Base-by-base conservation (phyloP, 2,329 filamentous ascomycete species). In the Coniochaeta pulveracea region DNA sequence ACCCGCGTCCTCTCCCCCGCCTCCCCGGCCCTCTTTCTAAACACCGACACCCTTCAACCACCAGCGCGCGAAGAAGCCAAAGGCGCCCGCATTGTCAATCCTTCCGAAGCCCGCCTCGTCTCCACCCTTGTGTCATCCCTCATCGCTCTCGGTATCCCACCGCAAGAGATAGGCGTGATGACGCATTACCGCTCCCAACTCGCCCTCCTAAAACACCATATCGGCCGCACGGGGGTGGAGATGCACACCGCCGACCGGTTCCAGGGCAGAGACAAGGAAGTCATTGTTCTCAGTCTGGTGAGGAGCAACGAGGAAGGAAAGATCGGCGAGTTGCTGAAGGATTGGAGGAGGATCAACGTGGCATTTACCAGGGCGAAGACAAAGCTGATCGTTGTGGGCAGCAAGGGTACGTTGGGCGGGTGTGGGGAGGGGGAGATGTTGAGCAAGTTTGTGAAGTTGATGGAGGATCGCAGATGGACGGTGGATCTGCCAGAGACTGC, bases 191-290 rank as follows among this genome's bases (percentile, higher is more conserved):
- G 91, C 37, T 88, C 83, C 5, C 91, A 98, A 55, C 74, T 98
- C 2, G 78, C 85, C 0, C 64, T 94, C 3, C 67, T 98, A 1
- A 83, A 84, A 42, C 75, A 88, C 39, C 68, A 67, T 9, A 71
- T 94, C 21, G 72, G 74, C 19, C 63, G 60, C 26, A 57, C 66
- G 44, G 59, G 65, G 1, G 76, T 98, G 2, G 91, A 98, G 57
- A 86, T 96, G 70, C 86, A 98, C 56, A 96, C 91, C 0, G 88
- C 91, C 3, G 91, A 98, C 57, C 85, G 89, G 27, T 98, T 94
- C 56, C 91, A 98, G 54, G 91, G 91, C 6, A 75, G 91, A 8
- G 91, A 98, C 58, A 98, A 98, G 52, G 86, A 94, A 49, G 79
- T 93, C 3, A 73, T 96, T 1, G 74, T 98, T 10, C 69, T 98